Conservation (phyloP, 257 asterid species). For the Lavandula angustifolia region DNA sequence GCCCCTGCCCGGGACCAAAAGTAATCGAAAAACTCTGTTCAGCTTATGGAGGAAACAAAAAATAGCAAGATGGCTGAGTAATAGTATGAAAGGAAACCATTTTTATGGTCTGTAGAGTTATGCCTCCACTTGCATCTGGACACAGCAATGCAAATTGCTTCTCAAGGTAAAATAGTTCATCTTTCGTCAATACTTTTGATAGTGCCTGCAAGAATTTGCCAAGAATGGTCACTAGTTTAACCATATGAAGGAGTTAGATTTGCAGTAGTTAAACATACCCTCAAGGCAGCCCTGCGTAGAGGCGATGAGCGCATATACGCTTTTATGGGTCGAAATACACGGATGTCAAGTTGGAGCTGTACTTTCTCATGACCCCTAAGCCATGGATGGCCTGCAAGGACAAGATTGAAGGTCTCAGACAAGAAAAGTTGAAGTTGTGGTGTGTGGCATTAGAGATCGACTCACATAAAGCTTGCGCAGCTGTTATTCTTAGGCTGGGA, state of each 20-base stretch:
- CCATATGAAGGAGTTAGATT: background rate
- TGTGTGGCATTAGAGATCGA: constrained; percentile 4
- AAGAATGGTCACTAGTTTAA: background rate
- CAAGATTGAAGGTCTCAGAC: constrained; percentile 21
- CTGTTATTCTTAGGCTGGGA: constrained; percentile 62
- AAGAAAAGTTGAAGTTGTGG: constrained; percentile 8
- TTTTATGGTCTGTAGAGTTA: constrained; percentile 40
- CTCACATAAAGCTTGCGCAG: constrained; percentile 77
- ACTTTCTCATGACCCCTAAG: constrained; percentile 41
- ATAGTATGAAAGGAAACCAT: constrained; percentile 24
- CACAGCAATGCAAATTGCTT: constrained; percentile 37
- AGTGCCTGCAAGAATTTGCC: constrained; percentile 35
- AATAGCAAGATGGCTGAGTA: background rate
- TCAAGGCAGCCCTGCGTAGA: constrained; percentile 71
- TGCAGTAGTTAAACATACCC: constrained; percentile 36
- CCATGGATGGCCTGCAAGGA: constrained; percentile 77
- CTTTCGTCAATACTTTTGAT: constrained; percentile 33
- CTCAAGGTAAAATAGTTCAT: constrained; percentile 39
- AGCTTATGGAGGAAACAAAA: background rate
- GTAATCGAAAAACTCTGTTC: background rate
- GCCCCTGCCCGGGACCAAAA: constrained; percentile 44
- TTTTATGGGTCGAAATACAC: constrained; percentile 58
- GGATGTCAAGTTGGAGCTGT: constrained; percentile 50
- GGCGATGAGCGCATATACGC: constrained; percentile 66
- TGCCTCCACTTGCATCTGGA: constrained; percentile 40